Percentiles rank a stretch among this genome's conserved stretches.
These are phyloP conservation scores for Ustilago hordei DNA, from an alignment of 1,284 basidiomycete species.

Conservation along the genomic window DNA sequence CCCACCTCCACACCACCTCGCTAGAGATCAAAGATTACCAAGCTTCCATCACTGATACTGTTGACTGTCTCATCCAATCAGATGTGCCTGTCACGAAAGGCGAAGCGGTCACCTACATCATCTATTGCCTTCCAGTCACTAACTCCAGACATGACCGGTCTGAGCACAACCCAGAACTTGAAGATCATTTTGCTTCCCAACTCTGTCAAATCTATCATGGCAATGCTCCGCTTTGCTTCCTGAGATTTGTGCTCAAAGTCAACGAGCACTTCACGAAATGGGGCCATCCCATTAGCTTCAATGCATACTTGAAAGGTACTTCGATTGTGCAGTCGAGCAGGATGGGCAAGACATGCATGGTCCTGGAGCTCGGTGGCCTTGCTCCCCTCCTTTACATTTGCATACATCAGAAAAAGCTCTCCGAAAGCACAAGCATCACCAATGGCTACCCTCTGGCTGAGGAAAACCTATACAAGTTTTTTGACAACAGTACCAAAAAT, in stretches of 20 bases:
- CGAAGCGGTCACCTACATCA: not conserved
- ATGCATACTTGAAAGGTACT: conserved; percentile 11
- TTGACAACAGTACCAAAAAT: not conserved
- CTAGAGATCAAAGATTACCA: not conserved
- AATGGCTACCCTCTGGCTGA: conserved; percentile 16
- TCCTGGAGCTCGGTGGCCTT: conserved; percentile 5
- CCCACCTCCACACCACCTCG: not conserved
- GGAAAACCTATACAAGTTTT: conserved; percentile 5
- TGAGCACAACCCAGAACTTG: not conserved
- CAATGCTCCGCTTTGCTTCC: conserved; percentile 11
- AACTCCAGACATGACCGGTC: not conserved
- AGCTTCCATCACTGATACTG: not conserved
- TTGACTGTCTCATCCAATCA: not conserved
- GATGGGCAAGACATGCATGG: conserved; percentile 35
- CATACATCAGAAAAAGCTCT: not conserved
- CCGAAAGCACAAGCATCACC: not conserved
- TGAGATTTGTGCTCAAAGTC: conserved; percentile 1
- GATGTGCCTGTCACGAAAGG: not conserved
- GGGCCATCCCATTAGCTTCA: not conserved
- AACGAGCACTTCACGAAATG: not conserved
- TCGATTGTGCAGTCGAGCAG: conserved; percentile 36
- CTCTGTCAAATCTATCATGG: conserved; percentile 8
- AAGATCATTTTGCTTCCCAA: not conserved
- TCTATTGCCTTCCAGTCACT: not conserved
- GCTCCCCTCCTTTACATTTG: conserved; percentile 33